Conservation (phyloP, 495 filamentous ascomycete genomes). For the Chlorociboria aeruginascens region DNA sequence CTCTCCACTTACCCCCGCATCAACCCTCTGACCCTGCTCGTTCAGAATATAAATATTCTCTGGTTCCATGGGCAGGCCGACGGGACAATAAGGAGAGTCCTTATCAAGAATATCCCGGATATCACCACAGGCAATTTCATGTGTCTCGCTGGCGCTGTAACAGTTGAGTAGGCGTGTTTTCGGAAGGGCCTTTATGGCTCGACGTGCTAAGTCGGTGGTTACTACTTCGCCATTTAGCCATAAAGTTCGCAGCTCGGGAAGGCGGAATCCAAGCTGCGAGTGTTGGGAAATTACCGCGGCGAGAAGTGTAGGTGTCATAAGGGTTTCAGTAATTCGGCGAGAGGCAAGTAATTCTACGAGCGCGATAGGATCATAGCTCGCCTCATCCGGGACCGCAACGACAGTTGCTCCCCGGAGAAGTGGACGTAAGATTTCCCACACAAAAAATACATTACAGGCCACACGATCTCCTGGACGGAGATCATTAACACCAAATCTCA, state of each 20-base stretch:
- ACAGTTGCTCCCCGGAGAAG: slow-evolving; percentile 57
- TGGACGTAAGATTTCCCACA: slow-evolving; percentile 63
- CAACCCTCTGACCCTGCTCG: slow-evolving; percentile 38
- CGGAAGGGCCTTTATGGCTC: slow-evolving; percentile 47
- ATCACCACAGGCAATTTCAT: slow-evolving; percentile 61
- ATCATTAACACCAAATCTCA: slow-evolving; percentile 51
- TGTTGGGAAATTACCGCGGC: slow-evolving; percentile 50
- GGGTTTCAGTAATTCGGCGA: slow-evolving; percentile 50
- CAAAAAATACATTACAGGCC: slow-evolving; percentile 64
- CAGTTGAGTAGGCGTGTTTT: slow-evolving; percentile 54
- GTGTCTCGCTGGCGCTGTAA: slow-evolving; percentile 62
- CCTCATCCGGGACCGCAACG: slow-evolving; percentile 52
- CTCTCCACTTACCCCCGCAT: slow-evolving; percentile 39
- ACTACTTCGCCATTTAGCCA: slow-evolving; percentile 67
- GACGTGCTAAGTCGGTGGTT: slow-evolving; percentile 50
- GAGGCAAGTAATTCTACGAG: slow-evolving; percentile 50
- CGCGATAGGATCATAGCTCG: slow-evolving; percentile 53
- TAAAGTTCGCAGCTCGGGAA: slow-evolving; percentile 46
- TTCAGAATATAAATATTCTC: slow-evolving; percentile 49
- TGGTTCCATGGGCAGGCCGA: slow-evolving; percentile 47
- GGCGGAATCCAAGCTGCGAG: slow-evolving; percentile 38
- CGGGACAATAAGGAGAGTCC: slow-evolving; percentile 39
- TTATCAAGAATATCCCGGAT: slow-evolving; percentile 47
- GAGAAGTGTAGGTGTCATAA: slow-evolving; percentile 63
- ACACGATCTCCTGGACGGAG: slow-evolving; percentile 51